These are phyloP conservation scores for Erysimum pusillum DNA, from an alignment of 441 rosid species.

Conservation along the genomic window DNA sequence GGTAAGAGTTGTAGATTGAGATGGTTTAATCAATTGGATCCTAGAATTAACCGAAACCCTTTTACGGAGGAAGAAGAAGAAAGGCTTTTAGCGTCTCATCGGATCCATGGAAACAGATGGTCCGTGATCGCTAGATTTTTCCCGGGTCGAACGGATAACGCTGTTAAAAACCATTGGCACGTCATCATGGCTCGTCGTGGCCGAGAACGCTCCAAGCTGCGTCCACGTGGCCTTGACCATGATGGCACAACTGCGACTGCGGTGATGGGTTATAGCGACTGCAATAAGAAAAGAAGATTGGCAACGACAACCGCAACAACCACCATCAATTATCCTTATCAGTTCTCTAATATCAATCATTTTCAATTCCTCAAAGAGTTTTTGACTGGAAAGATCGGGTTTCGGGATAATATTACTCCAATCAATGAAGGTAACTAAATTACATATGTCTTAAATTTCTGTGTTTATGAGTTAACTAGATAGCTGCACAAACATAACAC, in stretches of 20 bases:
- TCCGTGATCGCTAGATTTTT: constrained; percentile 70
- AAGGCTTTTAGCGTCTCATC: constrained; percentile 59
- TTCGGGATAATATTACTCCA: constrained; percentile 21
- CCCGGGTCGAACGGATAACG: constrained; percentile 72
- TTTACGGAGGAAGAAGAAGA: constrained; percentile 76
- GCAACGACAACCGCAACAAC: background rate
- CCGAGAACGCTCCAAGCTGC: constrained; percentile 60
- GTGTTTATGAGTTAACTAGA: constrained; percentile 4
- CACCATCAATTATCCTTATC: constrained; percentile 33
- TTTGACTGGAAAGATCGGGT: constrained; percentile 37
- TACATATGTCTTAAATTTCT: constrained; percentile 1
- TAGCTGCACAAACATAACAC: constrained; percentile 4
- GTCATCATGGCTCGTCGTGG: constrained; percentile 75
- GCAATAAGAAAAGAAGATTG: constrained; percentile 28
- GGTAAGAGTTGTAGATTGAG: constrained; percentile 77
- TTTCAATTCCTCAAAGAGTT: constrained; percentile 46
- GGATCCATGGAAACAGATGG: constrained; percentile 73
- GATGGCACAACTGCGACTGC: background rate
- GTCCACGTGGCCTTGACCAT: constrained; percentile 33
- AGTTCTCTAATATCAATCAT: constrained; percentile 45
- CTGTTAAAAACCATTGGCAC: constrained; percentile 77
- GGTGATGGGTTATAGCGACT: constrained; percentile 23
- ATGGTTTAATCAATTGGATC: constrained; percentile 77
- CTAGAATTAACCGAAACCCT: constrained; percentile 69
- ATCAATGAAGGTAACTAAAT: constrained; percentile 45